Conservation (phyloP, 148 eudicot species). For the Limonium bicolor region DNA sequence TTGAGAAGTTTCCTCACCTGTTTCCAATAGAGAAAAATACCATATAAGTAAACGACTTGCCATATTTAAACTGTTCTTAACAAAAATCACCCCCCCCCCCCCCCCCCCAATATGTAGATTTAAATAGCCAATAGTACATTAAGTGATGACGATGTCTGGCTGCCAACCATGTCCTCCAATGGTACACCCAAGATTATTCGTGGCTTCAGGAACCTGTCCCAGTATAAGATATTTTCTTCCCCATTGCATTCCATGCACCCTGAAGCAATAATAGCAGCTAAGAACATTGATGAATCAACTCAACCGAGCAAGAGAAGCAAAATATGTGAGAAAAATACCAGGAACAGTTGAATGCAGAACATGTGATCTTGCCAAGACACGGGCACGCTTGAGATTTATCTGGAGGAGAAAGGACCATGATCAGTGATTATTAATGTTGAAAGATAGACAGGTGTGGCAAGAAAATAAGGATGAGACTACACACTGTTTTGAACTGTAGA, state of each 20-base stretch:
- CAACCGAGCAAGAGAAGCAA: neutral
- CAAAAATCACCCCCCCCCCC: too few relatives aligned
- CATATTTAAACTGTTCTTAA: neutral
- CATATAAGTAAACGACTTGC: slow-evolving; percentile 1
- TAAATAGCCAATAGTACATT: too few relatives aligned
- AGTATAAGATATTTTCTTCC: slow-evolving; percentile 55
- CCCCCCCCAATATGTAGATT: too few relatives aligned
- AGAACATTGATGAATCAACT: too few relatives aligned
- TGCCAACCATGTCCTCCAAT: slow-evolving; percentile 50
- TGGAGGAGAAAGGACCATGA: slow-evolving; percentile 9
- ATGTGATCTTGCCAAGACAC: slow-evolving; percentile 61
- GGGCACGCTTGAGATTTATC: slow-evolving; percentile 96
- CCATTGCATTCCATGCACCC: slow-evolving; percentile 68
- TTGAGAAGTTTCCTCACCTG: slow-evolving; percentile 45
- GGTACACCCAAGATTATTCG: slow-evolving; percentile 67
- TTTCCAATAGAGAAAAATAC: slow-evolving; percentile 13
- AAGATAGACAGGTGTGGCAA: neutral
- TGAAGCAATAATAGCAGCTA: slow-evolving; percentile 14
- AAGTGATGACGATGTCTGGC: slow-evolving; percentile 30
- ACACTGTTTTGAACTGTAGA: slow-evolving; percentile 59
- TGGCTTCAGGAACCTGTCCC: slow-evolving; percentile 70
- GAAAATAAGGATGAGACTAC: slow-evolving; percentile 4
- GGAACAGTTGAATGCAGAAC: slow-evolving; percentile 38
- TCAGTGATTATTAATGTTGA: too few relatives aligned
- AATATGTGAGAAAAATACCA: slow-evolving; percentile 29